phyloP scores from a whole-genome alignment of 2,329 filamentous ascomycete species.

The Talaromyces marneffei region DNA sequence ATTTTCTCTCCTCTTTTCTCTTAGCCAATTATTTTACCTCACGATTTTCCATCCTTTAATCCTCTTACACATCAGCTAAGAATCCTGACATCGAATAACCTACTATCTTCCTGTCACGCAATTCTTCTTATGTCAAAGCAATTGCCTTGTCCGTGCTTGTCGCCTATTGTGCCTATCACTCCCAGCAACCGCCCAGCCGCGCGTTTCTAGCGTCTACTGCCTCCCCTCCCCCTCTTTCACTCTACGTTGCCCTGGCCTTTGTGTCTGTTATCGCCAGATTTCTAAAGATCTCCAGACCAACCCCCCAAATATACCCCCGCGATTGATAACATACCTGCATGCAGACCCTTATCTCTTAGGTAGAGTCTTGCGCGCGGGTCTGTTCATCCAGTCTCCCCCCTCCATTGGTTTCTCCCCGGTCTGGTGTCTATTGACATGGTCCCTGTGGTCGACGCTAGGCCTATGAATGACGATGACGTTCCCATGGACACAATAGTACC shows the following conservation, averaged over 20 bases:
- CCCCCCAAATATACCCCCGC: neutral
- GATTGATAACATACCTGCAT: constrained; percentile 1
- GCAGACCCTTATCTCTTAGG: neutral
- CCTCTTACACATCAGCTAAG: constrained; percentile 14
- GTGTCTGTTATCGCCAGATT: neutral
- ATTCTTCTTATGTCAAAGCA: constrained; percentile 38
- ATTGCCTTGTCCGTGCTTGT: constrained; percentile 18
- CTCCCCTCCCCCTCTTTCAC: neutral
- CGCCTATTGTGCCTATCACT: constrained; percentile 28
- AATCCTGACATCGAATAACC: constrained; percentile 5
- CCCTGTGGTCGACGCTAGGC: constrained; percentile 39
- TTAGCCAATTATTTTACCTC: constrained; percentile 41
- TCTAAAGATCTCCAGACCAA: neutral
- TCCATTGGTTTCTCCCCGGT: neutral
- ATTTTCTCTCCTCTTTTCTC: constrained; percentile 15
- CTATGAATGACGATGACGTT: constrained; percentile 37
- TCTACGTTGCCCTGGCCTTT: neutral
- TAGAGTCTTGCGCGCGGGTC: constrained; percentile 2
- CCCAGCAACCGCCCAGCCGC: constrained; percentile 36
- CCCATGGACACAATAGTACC: constrained; percentile 37
- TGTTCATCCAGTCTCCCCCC: neutral
- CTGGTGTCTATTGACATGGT: constrained; percentile 31
- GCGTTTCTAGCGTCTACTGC: constrained; percentile 23
- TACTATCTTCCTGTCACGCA: constrained; percentile 18
- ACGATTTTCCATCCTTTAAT: constrained; percentile 21